These are phyloP conservation scores for Crepidotus variabilis DNA, from an alignment of 768 basidiomycete species.

Conservation along the genomic window DNA sequence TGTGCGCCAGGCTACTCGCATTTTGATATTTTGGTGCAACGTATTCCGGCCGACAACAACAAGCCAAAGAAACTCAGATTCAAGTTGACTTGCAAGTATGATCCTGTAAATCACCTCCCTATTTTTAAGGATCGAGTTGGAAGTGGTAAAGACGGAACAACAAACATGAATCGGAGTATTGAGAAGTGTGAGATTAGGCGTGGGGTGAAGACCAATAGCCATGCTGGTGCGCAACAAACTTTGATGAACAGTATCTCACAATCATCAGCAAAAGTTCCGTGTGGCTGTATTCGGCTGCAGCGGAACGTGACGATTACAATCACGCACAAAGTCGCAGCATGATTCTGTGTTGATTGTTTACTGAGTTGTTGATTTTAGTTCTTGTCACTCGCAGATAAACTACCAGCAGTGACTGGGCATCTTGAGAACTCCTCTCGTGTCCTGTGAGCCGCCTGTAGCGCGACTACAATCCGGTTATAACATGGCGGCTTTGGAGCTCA, in stretches of 20 bases:
- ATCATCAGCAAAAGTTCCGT: too few relatives aligned
- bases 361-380: too few relatives aligned
- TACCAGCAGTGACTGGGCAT: too few relatives aligned
- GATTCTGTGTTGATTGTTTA: too few relatives aligned
- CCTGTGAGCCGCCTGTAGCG: too few relatives aligned
- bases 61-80: background rate
- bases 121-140: background rate
- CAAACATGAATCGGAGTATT: background rate
- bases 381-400: too few relatives aligned
- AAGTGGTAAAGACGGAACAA: background rate
- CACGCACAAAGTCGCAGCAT: background rate
- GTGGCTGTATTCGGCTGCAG: too few relatives aligned
- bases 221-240: background rate
- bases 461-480: too few relatives aligned
- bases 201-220: background rate
- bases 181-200: background rate
- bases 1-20: background rate
- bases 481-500: too few relatives aligned
- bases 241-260: background rate
- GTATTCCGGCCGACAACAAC: background rate
- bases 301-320: too few relatives aligned
- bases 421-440: too few relatives aligned
- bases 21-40: background rate
- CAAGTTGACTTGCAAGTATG: background rate
- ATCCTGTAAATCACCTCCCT: background rate